Base-by-base conservation (phyloP, 108 stramenopile species). In the Fistulifera pelliculosa region DNA sequence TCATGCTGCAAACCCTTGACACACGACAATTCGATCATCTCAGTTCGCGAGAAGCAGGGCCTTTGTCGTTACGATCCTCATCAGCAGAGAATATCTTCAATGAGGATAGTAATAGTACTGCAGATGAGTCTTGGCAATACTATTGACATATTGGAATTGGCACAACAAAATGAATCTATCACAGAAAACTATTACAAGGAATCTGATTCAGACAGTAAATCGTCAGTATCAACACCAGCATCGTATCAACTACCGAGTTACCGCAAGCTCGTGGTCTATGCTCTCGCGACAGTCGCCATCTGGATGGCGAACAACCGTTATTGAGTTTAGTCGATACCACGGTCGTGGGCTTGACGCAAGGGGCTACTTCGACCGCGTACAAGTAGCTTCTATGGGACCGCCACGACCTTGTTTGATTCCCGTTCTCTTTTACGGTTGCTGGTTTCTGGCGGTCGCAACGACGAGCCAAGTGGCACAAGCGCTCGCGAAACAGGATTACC, bases 281-380 rank as follows among this genome's bases (percentile, higher is more conserved):
- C 70, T 1, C 58, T 69, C 6, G 80, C 86, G n/a, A 92, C 86
- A 3, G 68, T 81, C 35, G 53, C 86, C 13, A 87, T 92, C 57
- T 95, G 93, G 93, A 59, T 97, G 0, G 78, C 83, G n/a, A 85
- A n/a, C n/a, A 92, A 58, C 94, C 96, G 0, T 68, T 97, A 1
- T 70, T 97, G 35, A 84, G 83, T 56, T 77, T 97, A 26, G 88
- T 97, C 18, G 96, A 97, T 61, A 90, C 94, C 14, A 76, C 93
- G 18, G 78, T 88, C 40, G 93, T 97, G 1, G 92, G 96, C 41
- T 27, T 53, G 49, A 62, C 66, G 13, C 53, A 74, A 23, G n/a
- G n/a, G 42, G 47, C 64, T 14, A 47, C 54, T 21, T 45, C 51
- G 8, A 76, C 85, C n/a, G n/a, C 4, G 56, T 69, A 25, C 90